Conservation (phyloP, 2,329 filamentous ascomycete genomes). For the Cladosporium colombiae region DNA sequence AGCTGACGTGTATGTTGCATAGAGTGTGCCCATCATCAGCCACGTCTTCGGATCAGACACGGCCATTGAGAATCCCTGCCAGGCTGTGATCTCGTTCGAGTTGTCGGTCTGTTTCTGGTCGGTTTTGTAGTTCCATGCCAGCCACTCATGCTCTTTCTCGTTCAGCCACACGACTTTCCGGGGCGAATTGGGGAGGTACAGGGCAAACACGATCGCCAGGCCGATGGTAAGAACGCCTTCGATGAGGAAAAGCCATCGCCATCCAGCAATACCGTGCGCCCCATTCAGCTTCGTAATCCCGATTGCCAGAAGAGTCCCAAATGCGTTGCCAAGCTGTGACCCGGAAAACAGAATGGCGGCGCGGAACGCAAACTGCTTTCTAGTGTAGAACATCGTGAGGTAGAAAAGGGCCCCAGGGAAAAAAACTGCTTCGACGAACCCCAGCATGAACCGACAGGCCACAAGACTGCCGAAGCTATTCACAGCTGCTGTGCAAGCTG, state of each 20-base stretch:
- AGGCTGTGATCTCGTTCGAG: slow-evolving; percentile 41
- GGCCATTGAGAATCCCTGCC: slow-evolving; percentile 51
- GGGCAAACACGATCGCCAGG: slow-evolving; percentile 25
- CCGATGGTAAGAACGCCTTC: slow-evolving; percentile 32
- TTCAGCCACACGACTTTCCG: slow-evolving; percentile 55
- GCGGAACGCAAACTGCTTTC: slow-evolving; percentile 40
- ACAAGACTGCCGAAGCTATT: slow-evolving; percentile 47
- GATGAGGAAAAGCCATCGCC: slow-evolving; percentile 46
- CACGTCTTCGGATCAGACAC: slow-evolving; percentile 54
- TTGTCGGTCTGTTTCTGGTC: slow-evolving; percentile 51
- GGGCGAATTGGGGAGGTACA: slow-evolving; percentile 54
- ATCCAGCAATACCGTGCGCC: slow-evolving; percentile 43
- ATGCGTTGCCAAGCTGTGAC: slow-evolving; percentile 47
- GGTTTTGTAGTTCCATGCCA: slow-evolving; percentile 53
- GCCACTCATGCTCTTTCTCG: slow-evolving; percentile 54
- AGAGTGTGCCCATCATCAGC: slow-evolving; percentile 57
- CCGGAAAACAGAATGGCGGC: slow-evolving; percentile 30
- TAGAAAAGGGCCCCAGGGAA: slow-evolving; percentile 52
- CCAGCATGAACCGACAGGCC: slow-evolving; percentile 51
- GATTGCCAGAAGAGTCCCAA: slow-evolving; percentile 53
- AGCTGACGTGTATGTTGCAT: slow-evolving; percentile 53
- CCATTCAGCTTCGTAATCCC: slow-evolving; percentile 43
- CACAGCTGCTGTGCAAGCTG: slow-evolving; percentile 49
- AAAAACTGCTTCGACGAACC: slow-evolving; percentile 53
- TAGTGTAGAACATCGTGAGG: slow-evolving; percentile 54